A percentile compares a stretch with the other conserved stretches of the same genome.
phyloP scores from a whole-genome alignment of 2,329 filamentous ascomycete genomes.

The Penicillium sclerotigenum region DNA sequence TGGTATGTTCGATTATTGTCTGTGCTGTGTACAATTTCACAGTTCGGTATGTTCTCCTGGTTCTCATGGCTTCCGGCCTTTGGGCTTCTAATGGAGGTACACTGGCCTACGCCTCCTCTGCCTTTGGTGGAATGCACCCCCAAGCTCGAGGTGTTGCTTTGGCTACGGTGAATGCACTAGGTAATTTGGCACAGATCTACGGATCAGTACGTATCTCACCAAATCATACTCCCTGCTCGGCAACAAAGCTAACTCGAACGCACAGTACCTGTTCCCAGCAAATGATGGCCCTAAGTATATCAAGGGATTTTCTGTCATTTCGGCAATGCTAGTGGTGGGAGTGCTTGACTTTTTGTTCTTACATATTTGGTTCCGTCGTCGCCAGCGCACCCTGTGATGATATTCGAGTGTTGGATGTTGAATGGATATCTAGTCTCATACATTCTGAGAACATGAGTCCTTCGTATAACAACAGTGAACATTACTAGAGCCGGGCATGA shows the following conservation, averaged over 20 bases:
- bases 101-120: slow-evolving; percentile 52
- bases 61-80: slow-evolving; percentile 55
- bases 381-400: neutral
- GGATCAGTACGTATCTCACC: slow-evolving; percentile 32
- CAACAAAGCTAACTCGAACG: neutral
- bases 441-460: neutral
- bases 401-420: neutral
- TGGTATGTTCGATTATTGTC: slow-evolving; percentile 41
- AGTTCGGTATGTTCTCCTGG: slow-evolving; percentile 54
- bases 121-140: slow-evolving; percentile 49
- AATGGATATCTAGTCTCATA: slow-evolving; percentile 34
- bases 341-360: slow-evolving; percentile 27
- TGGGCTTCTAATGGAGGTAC: slow-evolving; percentile 54
- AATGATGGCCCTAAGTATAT: slow-evolving; percentile 51
- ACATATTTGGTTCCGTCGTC: slow-evolving; percentile 27
- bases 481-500: neutral
- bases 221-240: no score
- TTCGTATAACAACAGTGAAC: neutral
- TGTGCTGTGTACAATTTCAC: slow-evolving; percentile 51
- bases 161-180: slow-evolving; percentile 54
- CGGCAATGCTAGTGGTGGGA: slow-evolving; percentile 33
- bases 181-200: slow-evolving; percentile 56
- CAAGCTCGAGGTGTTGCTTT: slow-evolving; percentile 53
- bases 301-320: slow-evolving; percentile 43
- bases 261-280: slow-evolving; percentile 51